Conservation (phyloP, 371 early-diverging fungal genomes). For the Conidiobolus incongruus region DNA sequence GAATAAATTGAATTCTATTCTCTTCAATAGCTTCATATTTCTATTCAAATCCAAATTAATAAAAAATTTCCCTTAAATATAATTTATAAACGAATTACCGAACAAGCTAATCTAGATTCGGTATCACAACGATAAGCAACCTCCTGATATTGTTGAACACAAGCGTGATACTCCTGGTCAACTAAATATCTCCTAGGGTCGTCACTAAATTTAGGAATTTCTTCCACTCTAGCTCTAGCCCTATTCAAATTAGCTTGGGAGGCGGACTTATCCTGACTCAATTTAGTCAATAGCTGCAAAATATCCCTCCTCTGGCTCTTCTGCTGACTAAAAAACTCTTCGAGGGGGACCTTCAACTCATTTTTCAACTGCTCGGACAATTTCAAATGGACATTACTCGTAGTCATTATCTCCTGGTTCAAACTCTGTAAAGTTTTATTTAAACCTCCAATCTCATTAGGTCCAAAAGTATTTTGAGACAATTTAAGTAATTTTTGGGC, state of each 20-base stretch:
- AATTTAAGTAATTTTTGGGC: background rate
- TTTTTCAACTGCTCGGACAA: background rate
- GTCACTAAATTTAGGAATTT: background rate
- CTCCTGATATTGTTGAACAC: background rate
- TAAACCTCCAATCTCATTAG: background rate
- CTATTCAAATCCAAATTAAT: background rate
- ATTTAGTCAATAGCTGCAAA: background rate
- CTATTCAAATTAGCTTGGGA: too few species aligned
- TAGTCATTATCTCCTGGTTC: background rate
- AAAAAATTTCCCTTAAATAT: too few species aligned
- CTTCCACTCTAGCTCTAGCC: too few species aligned
- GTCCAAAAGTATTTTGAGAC: background rate
- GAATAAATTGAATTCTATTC: background rate
- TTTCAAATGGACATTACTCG: background rate
- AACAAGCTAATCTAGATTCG: background rate
- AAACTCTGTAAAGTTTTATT: too few species aligned
- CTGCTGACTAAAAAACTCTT: background rate
- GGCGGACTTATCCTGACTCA: background rate
- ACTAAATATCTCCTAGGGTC: background rate
- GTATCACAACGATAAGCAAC: background rate
- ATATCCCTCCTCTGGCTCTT: background rate
- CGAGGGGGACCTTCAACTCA: background rate
- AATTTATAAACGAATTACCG: too few species aligned
- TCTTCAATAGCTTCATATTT: background rate
- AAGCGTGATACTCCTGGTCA: background rate